Evolutionary conservation across 495 filamentous ascomycete species (phyloP).

Genomic region (Lophiostoma macrostomum): DNA sequence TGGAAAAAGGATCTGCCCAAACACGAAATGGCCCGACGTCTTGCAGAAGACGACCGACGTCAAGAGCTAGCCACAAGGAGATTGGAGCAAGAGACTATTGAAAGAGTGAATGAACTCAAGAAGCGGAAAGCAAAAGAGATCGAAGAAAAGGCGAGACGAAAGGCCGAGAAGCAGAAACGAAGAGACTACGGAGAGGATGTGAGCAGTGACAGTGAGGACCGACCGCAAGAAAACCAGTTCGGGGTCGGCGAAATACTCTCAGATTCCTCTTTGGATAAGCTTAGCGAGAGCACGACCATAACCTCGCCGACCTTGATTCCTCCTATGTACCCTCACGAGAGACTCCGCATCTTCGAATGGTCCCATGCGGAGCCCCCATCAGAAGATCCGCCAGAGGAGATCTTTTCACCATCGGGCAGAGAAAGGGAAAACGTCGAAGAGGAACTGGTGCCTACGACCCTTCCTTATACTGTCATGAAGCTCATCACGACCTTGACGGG

Average conservation of each 20-base stretch:
- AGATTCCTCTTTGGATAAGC: background rate
- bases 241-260: background rate
- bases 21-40: conserved; percentile 1
- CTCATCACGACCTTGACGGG: conserved; percentile 14
- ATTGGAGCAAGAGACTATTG: background rate
- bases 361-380: conserved; percentile 3
- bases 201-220: conserved; percentile 6
- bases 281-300: background rate
- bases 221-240: background rate
- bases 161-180: background rate
- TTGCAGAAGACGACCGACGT: conserved; percentile 12
- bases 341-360: conserved; percentile 22
- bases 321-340: conserved; percentile 6
- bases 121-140: conserved; percentile 8
- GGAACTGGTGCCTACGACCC: conserved; percentile 8
- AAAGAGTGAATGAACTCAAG: conserved; percentile 3
- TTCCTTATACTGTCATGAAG: conserved; percentile 20
- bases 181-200: conserved; percentile 4
- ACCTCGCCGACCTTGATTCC: background rate
- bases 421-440: background rate
- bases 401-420: background rate
- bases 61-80: background rate
- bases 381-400: background rate
- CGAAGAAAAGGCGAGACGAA: conserved; percentile 3
- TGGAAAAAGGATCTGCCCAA: conserved; percentile 22